These are phyloP conservation scores for Aurifilum marmelostoma DNA, from an alignment of 2,329 filamentous ascomycete species.

Conservation along the genomic window DNA sequence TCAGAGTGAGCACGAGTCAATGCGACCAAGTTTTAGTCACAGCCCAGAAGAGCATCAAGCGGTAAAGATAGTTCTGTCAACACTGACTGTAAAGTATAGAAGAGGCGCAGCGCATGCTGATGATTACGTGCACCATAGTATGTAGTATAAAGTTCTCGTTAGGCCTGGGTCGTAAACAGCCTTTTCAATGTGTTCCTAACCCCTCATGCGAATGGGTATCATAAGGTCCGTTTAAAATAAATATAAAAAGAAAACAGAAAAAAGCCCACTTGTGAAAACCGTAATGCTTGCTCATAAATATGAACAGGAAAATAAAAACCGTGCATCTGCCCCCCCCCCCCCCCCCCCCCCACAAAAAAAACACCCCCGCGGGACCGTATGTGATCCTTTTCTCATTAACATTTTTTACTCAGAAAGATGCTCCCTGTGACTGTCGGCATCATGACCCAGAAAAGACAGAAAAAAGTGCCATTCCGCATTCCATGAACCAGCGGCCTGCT, in stretches of 20 bases:
- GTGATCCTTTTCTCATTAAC: background rate
- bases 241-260: background rate
- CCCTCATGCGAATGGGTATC: slow-evolving; percentile 16
- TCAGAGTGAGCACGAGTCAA: background rate
- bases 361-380: no score
- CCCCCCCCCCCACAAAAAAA: no score
- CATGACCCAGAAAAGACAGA: background rate
- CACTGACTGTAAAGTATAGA: background rate
- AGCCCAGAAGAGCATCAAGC: background rate
- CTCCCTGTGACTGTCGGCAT: background rate
- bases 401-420: background rate
- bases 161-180: background rate
- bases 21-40: background rate
- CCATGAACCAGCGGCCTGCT: no score
- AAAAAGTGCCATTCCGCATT: no score
- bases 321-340: background rate
- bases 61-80: no score
- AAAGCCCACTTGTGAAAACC: background rate
- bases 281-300: background rate
- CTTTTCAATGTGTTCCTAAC: background rate
- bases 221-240: background rate
- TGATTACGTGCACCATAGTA: background rate
- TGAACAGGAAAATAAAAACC: background rate
- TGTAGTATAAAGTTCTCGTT: background rate
- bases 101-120: background rate